A percentile compares a stretch with the other conserved stretches of the same genome.
These are phyloP conservation scores for Dendrobium officinale DNA, from an alignment of 106 monocot species.

Conservation along the genomic window DNA sequence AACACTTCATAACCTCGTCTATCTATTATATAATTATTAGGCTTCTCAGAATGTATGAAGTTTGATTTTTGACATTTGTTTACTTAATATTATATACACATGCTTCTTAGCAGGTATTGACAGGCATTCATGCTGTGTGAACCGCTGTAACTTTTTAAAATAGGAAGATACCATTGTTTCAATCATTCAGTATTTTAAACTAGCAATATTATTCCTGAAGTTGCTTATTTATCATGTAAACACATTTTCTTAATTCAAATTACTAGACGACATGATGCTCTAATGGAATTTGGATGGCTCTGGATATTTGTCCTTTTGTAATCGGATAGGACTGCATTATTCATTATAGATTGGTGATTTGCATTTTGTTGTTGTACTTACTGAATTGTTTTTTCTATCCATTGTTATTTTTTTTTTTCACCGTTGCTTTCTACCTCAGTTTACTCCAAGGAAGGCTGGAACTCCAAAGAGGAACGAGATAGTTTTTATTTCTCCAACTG, in stretches of 20 bases:
- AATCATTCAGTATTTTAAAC: too few species aligned
- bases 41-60: too few species aligned
- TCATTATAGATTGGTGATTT: not conserved
- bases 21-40: too few species aligned
- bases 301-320: not conserved
- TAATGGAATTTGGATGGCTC: not conserved
- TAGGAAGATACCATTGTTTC: too few species aligned
- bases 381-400: not conserved
- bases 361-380: not conserved
- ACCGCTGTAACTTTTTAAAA: too few species aligned
- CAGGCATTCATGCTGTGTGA: too few species aligned
- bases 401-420: not conserved
- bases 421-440: slow-evolving; percentile 12
- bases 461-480: slow-evolving; percentile 44
- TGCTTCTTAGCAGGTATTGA: too few species aligned
- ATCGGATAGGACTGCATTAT: not conserved
- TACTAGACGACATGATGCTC: not conserved
- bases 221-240: not conserved
- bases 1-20: too few species aligned
- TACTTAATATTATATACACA: too few species aligned
- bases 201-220: not conserved
- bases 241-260: not conserved
- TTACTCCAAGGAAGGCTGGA: slow-evolving; percentile 44
- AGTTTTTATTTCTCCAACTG: slow-evolving; percentile 51
- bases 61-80: too few species aligned